Evolutionary conservation across 805 yeast species (phyloP).

Genomic region (Nakazawaea holstii): DNA sequence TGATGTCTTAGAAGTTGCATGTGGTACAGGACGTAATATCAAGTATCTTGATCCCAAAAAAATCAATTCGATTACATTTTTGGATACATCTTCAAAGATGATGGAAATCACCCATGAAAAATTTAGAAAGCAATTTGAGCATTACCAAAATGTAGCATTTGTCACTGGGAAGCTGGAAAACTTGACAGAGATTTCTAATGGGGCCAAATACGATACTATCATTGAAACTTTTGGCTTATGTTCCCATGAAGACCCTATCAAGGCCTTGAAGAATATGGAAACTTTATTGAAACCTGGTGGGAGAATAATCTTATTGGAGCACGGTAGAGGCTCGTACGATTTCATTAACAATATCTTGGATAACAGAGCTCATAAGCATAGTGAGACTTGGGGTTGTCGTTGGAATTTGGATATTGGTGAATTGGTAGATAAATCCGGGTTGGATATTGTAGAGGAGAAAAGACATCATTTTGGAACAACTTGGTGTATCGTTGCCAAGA

Average conservation of each 20-base stretch:
- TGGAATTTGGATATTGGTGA: slow-evolving; percentile 96
- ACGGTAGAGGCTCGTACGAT: slow-evolving; percentile 82
- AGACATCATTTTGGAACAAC: slow-evolving; percentile 90
- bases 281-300: slow-evolving; percentile 82
- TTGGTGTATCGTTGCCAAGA: slow-evolving; percentile 75
- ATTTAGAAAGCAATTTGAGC: slow-evolving; percentile 63
- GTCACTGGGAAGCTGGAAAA: slow-evolving; percentile 91
- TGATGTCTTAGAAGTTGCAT: slow-evolving; percentile 89
- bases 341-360: slow-evolving; percentile 78
- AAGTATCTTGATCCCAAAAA: slow-evolving; percentile 58
- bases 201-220: slow-evolving; percentile 79
- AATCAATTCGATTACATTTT: slow-evolving; percentile 70
- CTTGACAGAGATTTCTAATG: slow-evolving; percentile 41
- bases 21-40: slow-evolving; percentile 94
- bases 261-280: slow-evolving; percentile 71
- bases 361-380: slow-evolving; percentile 73
- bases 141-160: slow-evolving; percentile 69
- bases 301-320: slow-evolving; percentile 80
- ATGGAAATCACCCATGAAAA: slow-evolving; percentile 72
- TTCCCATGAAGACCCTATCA: slow-evolving; percentile 90
- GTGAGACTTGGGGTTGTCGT: slow-evolving; percentile 93
- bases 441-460: slow-evolving; percentile 74
- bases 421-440: slow-evolving; percentile 74
- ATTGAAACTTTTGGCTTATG: slow-evolving; percentile 94
- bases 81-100: slow-evolving; percentile 85